These are phyloP conservation scores for Cardiospermum halicacabum DNA, from an alignment of 345 rosid species.

Conservation along the genomic window DNA sequence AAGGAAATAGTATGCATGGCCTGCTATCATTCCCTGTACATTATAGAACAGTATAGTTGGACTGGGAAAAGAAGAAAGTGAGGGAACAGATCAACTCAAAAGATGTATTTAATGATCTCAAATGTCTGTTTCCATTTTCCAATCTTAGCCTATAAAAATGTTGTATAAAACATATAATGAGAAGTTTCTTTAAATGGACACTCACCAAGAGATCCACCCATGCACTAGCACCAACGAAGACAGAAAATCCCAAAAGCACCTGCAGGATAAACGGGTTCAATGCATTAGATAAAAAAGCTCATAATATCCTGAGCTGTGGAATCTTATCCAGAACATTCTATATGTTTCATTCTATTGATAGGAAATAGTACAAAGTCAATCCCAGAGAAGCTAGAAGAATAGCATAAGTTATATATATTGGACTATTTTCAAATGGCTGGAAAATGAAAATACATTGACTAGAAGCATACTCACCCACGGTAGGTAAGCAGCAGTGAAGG, in stretches of 20 bases:
- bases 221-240: conserved; percentile 90
- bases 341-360: not conserved
- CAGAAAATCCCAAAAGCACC: conserved; percentile 96
- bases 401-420: not conserved
- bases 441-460: not conserved
- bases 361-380: not conserved
- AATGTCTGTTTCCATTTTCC: not conserved
- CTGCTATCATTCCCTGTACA: conserved; percentile 97
- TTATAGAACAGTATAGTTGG: conserved; percentile 2
- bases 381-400: not conserved
- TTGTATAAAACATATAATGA: not conserved
- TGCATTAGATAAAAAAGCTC: not conserved
- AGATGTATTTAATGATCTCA: not conserved
- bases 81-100: not conserved
- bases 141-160: not conserved
- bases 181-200: not conserved
- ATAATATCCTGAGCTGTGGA: not conserved
- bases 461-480: conserved; percentile 74
- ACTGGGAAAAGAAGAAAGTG: not conserved
- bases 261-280: conserved; percentile 19
- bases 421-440: not conserved
- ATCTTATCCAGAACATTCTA: not conserved
- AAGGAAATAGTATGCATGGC: conserved; percentile 97
- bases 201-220: conserved; percentile 95
- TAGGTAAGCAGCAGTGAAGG: conserved; percentile 90